A percentile compares a stretch with the other conserved stretches of the same genome.
phyloP scores from a whole-genome alignment of 2,329 filamentous ascomycete genomes.

The Talaromyces funiculosus region DNA sequence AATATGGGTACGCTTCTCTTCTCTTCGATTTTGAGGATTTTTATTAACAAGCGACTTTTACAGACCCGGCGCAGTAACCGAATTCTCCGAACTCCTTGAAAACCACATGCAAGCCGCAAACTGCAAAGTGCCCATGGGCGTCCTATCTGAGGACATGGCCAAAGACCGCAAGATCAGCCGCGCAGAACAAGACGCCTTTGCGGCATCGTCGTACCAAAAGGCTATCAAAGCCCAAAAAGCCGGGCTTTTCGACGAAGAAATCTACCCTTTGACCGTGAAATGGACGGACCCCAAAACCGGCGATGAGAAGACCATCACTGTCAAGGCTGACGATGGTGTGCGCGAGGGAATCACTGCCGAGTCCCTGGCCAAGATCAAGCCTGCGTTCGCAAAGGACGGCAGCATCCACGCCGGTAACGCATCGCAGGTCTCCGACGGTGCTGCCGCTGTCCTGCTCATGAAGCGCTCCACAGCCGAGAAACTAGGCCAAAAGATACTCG shows the following conservation, averaged over 20 bases:
- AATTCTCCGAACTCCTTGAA: slow-evolving; percentile 88
- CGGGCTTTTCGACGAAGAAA: slow-evolving; percentile 91
- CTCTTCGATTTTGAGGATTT: neutral
- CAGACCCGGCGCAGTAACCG: slow-evolving; percentile 75
- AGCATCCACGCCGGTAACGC: slow-evolving; percentile 96
- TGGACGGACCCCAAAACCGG: slow-evolving; percentile 87
- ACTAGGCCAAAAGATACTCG: slow-evolving; percentile 81
- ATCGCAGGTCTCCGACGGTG: slow-evolving; percentile 90
- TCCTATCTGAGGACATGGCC: slow-evolving; percentile 91
- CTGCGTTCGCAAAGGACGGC: slow-evolving; percentile 86
- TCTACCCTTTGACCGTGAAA: slow-evolving; percentile 77
- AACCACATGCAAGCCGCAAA: slow-evolving; percentile 75
- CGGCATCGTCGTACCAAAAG: slow-evolving; percentile 88
- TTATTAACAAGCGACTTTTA: neutral
- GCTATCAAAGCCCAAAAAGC: slow-evolving; percentile 75
- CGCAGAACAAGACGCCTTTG: slow-evolving; percentile 80
- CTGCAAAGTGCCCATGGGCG: slow-evolving; percentile 97
- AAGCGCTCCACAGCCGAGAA: slow-evolving; percentile 83
- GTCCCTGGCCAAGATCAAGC: slow-evolving; percentile 81
- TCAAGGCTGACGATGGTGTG: slow-evolving; percentile 81
- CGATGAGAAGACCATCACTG: slow-evolving; percentile 75
- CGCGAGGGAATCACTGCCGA: slow-evolving; percentile 79
- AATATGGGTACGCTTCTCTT: slow-evolving; percentile 67
- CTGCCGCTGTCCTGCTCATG: slow-evolving; percentile 93
- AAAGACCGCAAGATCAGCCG: slow-evolving; percentile 71